A percentile compares a stretch with the other conserved stretches of the same genome.
Evolutionary conservation across 2,329 filamentous ascomycete species (phyloP).

Genomic region (Colletotrichum sp.): DNA sequence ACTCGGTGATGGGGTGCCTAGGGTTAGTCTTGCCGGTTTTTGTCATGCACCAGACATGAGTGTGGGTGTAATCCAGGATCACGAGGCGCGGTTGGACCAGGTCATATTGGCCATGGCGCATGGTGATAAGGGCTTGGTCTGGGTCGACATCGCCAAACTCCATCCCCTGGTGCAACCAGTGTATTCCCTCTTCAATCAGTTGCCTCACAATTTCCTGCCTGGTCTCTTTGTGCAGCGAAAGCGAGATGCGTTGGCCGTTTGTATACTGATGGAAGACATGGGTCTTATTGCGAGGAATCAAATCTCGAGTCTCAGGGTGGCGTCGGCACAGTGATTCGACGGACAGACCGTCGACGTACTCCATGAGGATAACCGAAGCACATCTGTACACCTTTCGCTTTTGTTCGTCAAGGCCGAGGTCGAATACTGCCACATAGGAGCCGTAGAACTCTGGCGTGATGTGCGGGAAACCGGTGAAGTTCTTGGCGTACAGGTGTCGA

Average conservation of each 20-base stretch:
- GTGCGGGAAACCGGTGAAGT: background rate
- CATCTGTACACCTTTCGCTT: background rate
- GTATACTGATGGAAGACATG: background rate
- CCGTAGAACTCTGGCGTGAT: background rate
- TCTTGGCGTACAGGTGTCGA: background rate
- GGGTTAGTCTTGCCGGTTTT: background rate
- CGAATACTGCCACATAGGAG: background rate
- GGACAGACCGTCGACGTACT: background rate
- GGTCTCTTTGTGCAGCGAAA: background rate
- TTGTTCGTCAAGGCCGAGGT: background rate
- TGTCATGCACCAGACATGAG: background rate
- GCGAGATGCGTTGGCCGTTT: background rate
- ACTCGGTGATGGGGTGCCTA: background rate
- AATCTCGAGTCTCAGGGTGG: background rate
- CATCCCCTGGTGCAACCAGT: background rate
- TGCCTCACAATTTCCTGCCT: background rate
- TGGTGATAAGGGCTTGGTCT: background rate
- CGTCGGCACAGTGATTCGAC: background rate
- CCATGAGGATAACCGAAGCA: background rate
- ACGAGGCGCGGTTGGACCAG: background rate
- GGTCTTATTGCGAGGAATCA: background rate
- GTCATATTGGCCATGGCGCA: background rate
- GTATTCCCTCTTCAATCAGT: background rate
- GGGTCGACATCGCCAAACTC: background rate
- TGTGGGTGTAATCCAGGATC: background rate